A percentile compares a stretch with the other conserved stretches of the same genome.
Conservation (phyloP, 192 early-diverging fungal species). For the Backusella circina region DNA sequence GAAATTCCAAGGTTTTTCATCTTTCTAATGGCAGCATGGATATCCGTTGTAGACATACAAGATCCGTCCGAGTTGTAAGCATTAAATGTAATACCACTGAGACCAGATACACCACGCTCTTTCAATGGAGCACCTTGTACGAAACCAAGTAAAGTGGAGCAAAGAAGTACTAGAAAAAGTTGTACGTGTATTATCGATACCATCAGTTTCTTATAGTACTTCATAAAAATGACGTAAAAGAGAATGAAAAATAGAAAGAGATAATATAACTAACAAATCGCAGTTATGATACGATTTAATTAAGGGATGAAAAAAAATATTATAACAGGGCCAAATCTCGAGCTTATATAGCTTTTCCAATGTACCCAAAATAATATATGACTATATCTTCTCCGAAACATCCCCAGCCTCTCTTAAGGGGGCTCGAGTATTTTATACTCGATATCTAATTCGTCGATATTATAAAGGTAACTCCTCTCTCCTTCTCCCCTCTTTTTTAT, state of each 20-base stretch:
- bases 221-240: not conserved
- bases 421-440: not conserved
- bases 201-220: not conserved
- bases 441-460: not conserved
- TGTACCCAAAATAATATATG: not conserved
- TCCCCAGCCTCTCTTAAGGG: not conserved
- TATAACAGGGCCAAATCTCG: not conserved
- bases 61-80: constrained; percentile 15
- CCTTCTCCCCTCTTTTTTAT: not conserved
- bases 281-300: not conserved
- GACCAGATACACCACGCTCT: not conserved
- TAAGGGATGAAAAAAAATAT: not conserved
- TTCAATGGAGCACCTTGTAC: constrained; percentile 7
- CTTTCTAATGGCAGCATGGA: not conserved
- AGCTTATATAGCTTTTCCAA: not conserved
- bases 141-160: not conserved
- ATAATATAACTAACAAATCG: not conserved
- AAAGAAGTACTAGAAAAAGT: constrained; percentile 9
- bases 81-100: constrained; percentile 21
- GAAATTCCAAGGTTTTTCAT: constrained; percentile 23
- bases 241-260: not conserved
- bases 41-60: constrained; percentile 8
- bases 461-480: not conserved
- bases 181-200: not conserved
- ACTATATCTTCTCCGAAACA: not conserved